These are phyloP conservation scores for Plasmodium relictum DNA, from an alignment of 169 alveolate species.

Conservation along the genomic window DNA sequence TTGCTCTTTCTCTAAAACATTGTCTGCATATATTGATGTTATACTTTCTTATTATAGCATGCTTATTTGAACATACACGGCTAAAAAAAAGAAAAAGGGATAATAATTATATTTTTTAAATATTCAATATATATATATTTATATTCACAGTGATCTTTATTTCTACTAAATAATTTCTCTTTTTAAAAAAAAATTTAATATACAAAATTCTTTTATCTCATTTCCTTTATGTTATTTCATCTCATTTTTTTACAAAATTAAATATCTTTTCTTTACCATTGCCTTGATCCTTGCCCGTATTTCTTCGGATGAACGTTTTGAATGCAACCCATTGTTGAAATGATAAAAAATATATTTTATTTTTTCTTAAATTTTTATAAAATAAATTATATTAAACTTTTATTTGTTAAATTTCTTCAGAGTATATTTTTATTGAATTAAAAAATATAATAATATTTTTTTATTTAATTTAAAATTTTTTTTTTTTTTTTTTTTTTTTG, in stretches of 20 bases:
- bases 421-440: too few species aligned
- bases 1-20: conserved; percentile 99
- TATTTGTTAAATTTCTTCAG: background rate
- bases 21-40: conserved; percentile 98
- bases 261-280: conserved; percentile 77
- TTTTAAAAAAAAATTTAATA: too few species aligned
- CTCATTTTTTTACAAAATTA: conserved; percentile 3
- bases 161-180: background rate
- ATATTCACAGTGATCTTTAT: conserved; percentile 6
- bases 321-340: conserved; percentile 79
- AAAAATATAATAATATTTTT: too few species aligned
- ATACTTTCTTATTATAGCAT: conserved; percentile 99
- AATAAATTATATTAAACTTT: background rate
- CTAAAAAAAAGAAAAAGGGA: conserved; percentile 84
- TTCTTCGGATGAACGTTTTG: conserved; percentile 84
- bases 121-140: conserved; percentile 8
- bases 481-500: too few species aligned
- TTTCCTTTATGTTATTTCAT: too few species aligned
- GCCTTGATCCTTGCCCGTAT: conserved; percentile 87
- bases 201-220: too few species aligned
- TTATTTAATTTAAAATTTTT: too few species aligned
- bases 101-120: background rate
- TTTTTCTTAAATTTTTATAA: conserved; percentile 1
- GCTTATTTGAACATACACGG: conserved; percentile 97
- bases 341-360: conserved; percentile 20